phyloP scores from a whole-genome alignment of 352 stramenopile genomes.

The Achlya hypogyna region DNA sequence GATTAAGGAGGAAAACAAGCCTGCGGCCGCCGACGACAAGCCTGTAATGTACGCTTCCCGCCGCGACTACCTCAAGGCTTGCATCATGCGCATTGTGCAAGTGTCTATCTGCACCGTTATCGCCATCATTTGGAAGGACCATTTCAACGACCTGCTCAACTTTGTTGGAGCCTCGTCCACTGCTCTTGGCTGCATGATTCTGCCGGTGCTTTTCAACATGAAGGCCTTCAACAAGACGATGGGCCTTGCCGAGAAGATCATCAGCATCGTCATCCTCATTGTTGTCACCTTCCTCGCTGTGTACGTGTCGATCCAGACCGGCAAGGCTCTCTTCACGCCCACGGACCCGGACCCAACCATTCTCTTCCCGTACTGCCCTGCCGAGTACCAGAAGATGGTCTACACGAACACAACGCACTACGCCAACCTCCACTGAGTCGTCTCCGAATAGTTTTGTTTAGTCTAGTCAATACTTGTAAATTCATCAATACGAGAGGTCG shows the following conservation, averaged over 20 bases:
- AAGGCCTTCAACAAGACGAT: conserved; percentile 25
- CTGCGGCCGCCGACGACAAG: neutral
- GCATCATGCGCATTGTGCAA: conserved; percentile 21
- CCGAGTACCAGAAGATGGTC: conserved; percentile 24
- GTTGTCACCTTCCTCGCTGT: conserved; percentile 18
- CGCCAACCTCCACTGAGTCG: neutral
- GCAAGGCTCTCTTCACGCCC: conserved; percentile 26
- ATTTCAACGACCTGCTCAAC: conserved; percentile 22
- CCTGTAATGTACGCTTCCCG: neutral
- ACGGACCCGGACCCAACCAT: conserved; percentile 4
- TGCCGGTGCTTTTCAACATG: conserved; percentile 27
- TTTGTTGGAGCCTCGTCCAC: conserved; percentile 28
- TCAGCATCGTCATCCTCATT: conserved; percentile 22
- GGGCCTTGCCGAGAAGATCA: conserved; percentile 21
- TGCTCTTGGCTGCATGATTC: conserved; percentile 26
- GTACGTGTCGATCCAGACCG: conserved; percentile 28
- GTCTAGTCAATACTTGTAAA: neutral
- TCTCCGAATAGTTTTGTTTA: neutral
- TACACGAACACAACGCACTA: conserved; percentile 31
- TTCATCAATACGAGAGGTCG: neutral
- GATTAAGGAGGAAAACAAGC: neutral
- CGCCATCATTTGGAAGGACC: conserved; percentile 39
- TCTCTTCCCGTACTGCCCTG: conserved; percentile 33
- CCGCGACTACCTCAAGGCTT: conserved; percentile 16
- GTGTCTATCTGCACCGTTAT: conserved; percentile 40